These are phyloP conservation scores for Rehmannia glutinosa DNA, from an alignment of 257 asterid genomes.

Conservation along the genomic window DNA sequence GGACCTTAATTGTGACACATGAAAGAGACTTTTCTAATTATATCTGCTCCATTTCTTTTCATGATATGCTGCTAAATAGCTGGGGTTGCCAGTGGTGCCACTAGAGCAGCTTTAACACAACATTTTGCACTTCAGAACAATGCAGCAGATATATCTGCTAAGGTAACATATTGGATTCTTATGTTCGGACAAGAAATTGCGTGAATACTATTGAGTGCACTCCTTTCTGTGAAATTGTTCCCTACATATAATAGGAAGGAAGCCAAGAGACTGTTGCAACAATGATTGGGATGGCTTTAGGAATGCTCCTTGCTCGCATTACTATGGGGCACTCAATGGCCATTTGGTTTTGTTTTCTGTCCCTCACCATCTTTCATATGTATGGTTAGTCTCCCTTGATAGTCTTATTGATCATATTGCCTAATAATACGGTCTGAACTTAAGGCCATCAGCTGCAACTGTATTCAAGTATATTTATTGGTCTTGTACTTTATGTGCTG, in stretches of 20 bases:
- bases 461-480: neutral
- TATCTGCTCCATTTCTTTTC: constrained; percentile 15
- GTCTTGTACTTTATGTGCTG: neutral
- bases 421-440: neutral
- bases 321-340: constrained; percentile 72
- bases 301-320: constrained; percentile 85
- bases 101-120: constrained; percentile 97
- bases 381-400: constrained; percentile 83
- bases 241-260: constrained; percentile 63
- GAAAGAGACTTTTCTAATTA: constrained; percentile 1
- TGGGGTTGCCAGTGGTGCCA: constrained; percentile 99
- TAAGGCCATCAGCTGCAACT: constrained; percentile 18
- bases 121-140: constrained; percentile 97
- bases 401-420: constrained; percentile 17
- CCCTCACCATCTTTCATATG: constrained; percentile 94
- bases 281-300: constrained; percentile 95
- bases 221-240: neutral
- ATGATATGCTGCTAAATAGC: constrained; percentile 43
- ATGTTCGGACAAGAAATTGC: constrained; percentile 1
- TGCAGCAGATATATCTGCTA: constrained; percentile 98
- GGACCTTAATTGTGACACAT: neutral
- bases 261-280: constrained; percentile 98
- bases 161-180: constrained; percentile 42
- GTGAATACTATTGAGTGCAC: neutral
- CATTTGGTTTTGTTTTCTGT: constrained; percentile 88